A percentile compares a stretch with the other conserved stretches of the same genome.
Evolutionary conservation across 345 rosid species (phyloP).

Genomic region (Isatis tinctoria): DNA sequence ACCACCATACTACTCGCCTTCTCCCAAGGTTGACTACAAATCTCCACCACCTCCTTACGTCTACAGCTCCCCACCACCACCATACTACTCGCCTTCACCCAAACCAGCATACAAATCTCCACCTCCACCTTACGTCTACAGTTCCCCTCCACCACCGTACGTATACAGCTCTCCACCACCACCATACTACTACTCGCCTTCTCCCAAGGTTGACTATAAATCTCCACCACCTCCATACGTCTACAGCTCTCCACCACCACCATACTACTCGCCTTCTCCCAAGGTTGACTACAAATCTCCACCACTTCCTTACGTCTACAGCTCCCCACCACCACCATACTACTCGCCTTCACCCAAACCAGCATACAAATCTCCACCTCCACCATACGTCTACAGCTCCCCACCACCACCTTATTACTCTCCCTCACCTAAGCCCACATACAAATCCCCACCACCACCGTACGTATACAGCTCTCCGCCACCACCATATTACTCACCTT

Average conservation of each 20-base stretch:
- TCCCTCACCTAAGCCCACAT: neutral
- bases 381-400: neutral
- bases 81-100: too few species aligned
- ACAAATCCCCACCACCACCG: constrained; percentile 4
- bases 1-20: too few species aligned
- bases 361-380: neutral
- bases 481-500: neutral
- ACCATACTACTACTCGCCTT: too few species aligned
- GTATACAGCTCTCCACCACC: too few species aligned
- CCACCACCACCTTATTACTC: constrained; percentile 9
- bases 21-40: too few species aligned
- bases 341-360: neutral
- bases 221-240: neutral
- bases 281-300: neutral
- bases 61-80: too few species aligned
- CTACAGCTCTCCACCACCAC: neutral
- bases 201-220: neutral
- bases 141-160: too few species aligned
- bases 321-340: neutral
- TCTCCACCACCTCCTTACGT: too few species aligned
- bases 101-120: too few species aligned
- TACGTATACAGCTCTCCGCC: neutral
- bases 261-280: neutral
- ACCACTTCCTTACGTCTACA: neutral
- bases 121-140: too few species aligned